Evolutionary conservation across 2,329 filamentous ascomycete genomes (phyloP).

Genomic region (Arthrobotrys megalospora): DNA sequence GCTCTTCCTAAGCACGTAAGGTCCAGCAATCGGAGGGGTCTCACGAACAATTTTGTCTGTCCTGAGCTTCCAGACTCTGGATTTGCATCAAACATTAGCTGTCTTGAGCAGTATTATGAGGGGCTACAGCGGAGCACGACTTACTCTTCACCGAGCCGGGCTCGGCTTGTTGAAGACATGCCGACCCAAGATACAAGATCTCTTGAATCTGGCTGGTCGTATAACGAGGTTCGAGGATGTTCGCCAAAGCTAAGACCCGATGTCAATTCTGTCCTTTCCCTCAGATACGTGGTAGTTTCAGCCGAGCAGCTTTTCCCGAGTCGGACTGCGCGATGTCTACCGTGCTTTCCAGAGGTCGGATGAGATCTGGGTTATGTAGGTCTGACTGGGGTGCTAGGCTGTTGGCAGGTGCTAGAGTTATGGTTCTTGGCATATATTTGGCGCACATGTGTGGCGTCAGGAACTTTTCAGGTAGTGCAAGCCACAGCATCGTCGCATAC

Average conservation of each 20-base stretch:
- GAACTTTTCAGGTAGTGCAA: background rate
- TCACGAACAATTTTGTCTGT: slow-evolving; percentile 65
- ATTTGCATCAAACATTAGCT: slow-evolving; percentile 9
- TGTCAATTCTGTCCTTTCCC: background rate
- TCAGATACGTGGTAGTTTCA: background rate
- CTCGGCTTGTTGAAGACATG: slow-evolving; percentile 77
- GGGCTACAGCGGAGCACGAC: slow-evolving; percentile 65
- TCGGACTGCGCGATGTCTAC: background rate
- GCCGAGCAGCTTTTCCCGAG: background rate
- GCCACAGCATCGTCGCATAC: slow-evolving; percentile 36
- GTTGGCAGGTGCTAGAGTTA: background rate
- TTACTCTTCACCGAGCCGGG: slow-evolving; percentile 82
- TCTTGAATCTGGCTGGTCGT: background rate
- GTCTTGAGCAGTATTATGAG: background rate
- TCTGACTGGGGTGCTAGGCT: slow-evolving; percentile 10
- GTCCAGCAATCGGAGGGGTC: background rate
- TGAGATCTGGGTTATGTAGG: slow-evolving; percentile 13
- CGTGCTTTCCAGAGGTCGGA: background rate
- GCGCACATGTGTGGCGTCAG: slow-evolving; percentile 2
- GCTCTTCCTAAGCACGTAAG: background rate
- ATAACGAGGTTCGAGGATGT: background rate
- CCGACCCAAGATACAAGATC: background rate
- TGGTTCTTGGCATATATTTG: background rate
- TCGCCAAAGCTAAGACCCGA: background rate
- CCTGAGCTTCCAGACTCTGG: slow-evolving; percentile 65